phyloP scores from a whole-genome alignment of 306 rosid genomes.

The Medicago lupulina region DNA sequence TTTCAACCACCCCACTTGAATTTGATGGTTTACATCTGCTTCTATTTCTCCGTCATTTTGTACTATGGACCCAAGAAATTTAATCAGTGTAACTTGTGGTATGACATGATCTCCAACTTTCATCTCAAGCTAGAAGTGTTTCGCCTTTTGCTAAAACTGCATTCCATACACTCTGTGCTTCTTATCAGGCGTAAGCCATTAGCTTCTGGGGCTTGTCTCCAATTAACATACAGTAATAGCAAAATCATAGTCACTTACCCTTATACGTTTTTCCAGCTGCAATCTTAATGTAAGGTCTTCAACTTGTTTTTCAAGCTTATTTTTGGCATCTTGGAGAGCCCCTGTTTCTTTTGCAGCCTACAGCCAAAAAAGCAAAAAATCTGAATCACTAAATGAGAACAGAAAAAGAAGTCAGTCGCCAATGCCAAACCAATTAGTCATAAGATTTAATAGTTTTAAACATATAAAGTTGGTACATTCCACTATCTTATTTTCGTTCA shows the following conservation, averaged over 20 bases:
- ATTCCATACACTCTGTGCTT: too few relatives aligned
- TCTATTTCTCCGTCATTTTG: too few relatives aligned
- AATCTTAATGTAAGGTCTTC: conserved; percentile 93
- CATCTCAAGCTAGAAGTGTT: too few relatives aligned
- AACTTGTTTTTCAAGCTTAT: conserved; percentile 98
- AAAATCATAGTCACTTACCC: conserved; percentile 61
- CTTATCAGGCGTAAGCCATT: too few relatives aligned
- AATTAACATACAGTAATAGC: not conserved
- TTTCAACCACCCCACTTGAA: too few relatives aligned
- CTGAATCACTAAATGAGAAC: not conserved
- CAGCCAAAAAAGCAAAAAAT: conserved; percentile 7
- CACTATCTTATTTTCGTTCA: not conserved
- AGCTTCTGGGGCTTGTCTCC: too few relatives aligned
- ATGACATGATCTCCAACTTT: too few relatives aligned
- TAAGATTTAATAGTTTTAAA: conserved; percentile 1
- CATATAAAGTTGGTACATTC: not conserved
- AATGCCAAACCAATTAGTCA: not conserved
- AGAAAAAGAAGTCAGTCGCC: conserved; percentile 21
- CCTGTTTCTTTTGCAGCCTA: conserved; percentile 99
- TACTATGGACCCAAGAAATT: too few relatives aligned
- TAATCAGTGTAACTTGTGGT: too few relatives aligned
- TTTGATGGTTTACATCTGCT: too few relatives aligned
- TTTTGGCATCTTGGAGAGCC: conserved; percentile 99
- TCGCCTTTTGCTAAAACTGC: too few relatives aligned
- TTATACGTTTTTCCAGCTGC: conserved; percentile 93